These are phyloP conservation scores for Globisporangium iwayamae DNA, from an alignment of 352 stramenopile genomes.

Conservation along the genomic window DNA sequence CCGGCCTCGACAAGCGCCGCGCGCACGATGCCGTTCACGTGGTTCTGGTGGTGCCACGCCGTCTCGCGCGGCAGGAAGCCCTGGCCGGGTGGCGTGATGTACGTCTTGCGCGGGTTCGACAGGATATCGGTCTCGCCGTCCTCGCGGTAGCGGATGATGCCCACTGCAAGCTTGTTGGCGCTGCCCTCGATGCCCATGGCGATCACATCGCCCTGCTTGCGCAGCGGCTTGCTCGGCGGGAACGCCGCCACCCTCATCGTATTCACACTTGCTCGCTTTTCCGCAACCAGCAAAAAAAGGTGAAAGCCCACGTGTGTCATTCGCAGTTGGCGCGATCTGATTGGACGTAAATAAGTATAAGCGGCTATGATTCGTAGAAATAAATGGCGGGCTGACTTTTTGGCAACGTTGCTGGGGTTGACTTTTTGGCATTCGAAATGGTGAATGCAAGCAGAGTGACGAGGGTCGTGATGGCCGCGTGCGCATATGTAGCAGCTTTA, in stretches of 20 bases:
- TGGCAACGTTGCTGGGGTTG: not conserved
- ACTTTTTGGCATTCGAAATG: not conserved
- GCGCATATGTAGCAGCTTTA: not conserved
- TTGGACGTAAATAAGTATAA: conserved; percentile 25
- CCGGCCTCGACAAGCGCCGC: conserved; percentile 92
- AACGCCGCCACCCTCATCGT: conserved; percentile 14
- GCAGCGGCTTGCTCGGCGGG: conserved; percentile 30
- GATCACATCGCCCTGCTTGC: conserved; percentile 77
- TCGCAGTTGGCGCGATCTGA: conserved; percentile 19
- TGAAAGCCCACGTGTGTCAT: conserved; percentile 10
- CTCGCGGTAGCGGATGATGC: conserved; percentile 69
- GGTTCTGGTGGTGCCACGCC: conserved; percentile 98
- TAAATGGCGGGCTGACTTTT: not conserved
- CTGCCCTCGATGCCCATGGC: conserved; percentile 98
- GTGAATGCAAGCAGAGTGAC: not conserved
- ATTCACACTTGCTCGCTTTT: conserved; percentile 3
- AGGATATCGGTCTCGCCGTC: conserved; percentile 91
- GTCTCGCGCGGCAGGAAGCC: conserved; percentile 99
- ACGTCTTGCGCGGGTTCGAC: conserved; percentile 99
- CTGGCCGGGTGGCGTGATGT: conserved; percentile 95
- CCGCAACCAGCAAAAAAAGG: conserved; percentile 11
- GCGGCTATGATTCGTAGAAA: not conserved
- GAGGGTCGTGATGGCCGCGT: not conserved
- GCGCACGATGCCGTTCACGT: conserved; percentile 94
- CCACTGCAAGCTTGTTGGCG: conserved; percentile 97